Evolutionary conservation across 2,329 filamentous ascomycete species (phyloP).

Genomic region (Pseudocercospora fuligena): DNA sequence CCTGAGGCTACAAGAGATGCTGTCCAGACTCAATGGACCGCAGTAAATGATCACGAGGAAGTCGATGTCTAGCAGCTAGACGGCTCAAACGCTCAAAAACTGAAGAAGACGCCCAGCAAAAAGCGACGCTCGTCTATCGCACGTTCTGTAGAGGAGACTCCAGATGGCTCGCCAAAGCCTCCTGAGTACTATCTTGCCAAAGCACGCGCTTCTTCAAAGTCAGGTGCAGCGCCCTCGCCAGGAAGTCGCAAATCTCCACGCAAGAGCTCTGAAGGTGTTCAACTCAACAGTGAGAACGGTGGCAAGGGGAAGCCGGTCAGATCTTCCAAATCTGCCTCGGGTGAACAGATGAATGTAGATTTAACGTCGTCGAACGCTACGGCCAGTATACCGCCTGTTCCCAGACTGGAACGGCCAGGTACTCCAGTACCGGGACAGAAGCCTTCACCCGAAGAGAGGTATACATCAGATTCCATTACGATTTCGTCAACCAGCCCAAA

Average conservation of each 20-base stretch:
- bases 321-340: background rate
- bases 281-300: background rate
- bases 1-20: background rate
- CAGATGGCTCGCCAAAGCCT: background rate
- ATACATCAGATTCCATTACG: background rate
- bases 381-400: background rate
- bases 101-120: background rate
- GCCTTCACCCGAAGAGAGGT: constrained; percentile 1
- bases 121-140: background rate
- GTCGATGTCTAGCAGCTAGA: background rate
- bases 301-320: background rate
- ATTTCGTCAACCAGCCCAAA: background rate
- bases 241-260: background rate
- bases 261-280: background rate
- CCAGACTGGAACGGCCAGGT: background rate
- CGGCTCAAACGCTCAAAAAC: background rate
- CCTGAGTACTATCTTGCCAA: background rate
- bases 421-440: constrained; percentile 1
- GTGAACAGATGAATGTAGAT: background rate
- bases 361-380: background rate
- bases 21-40: background rate
- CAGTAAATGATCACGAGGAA: background rate
- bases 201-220: background rate
- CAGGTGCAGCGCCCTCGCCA: background rate
- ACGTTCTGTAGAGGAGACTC: background rate